phyloP scores from a whole-genome alignment of 306 rosid genomes.

The Lablab purpureus region DNA sequence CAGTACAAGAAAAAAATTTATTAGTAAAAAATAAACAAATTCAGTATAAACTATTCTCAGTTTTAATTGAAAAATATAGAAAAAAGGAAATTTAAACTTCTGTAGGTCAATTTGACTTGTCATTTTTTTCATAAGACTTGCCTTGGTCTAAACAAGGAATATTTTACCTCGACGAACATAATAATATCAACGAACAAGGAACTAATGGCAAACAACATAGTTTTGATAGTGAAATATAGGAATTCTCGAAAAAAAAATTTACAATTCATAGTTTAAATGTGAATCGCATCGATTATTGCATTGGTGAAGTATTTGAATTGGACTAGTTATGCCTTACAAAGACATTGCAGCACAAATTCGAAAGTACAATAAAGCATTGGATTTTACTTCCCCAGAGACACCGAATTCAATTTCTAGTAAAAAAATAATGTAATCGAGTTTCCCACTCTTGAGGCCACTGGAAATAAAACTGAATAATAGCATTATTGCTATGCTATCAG shows the following conservation, averaged over 20 bases:
- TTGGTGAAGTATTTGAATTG: not conserved
- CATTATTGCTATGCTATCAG: not conserved
- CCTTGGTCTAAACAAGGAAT: too few species aligned
- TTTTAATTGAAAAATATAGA: too few species aligned
- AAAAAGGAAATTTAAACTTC: too few species aligned
- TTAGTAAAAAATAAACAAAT: too few species aligned
- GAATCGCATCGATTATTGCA: not conserved
- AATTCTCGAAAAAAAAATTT: not conserved
- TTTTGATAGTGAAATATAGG: not conserved
- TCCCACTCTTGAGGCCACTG: not conserved
- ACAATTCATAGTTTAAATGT: not conserved
- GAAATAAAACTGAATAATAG: slow-evolving; percentile 10
- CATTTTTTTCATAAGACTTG: too few species aligned
- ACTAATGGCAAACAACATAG: too few species aligned
- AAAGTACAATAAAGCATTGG: not conserved
- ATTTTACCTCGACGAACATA: too few species aligned
- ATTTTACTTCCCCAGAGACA: slow-evolving; percentile 3
- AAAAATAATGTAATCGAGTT: not conserved
- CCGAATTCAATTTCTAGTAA: not conserved
- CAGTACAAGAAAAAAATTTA: too few species aligned
- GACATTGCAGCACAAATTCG: not conserved
- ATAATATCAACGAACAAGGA: too few species aligned
- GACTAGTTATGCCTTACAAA: not conserved
- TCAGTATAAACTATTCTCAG: too few species aligned
- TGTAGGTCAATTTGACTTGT: too few species aligned